Base-by-base conservation (phyloP, 2,329 filamentous ascomycete genomes). In the Cadophora malorum region DNA sequence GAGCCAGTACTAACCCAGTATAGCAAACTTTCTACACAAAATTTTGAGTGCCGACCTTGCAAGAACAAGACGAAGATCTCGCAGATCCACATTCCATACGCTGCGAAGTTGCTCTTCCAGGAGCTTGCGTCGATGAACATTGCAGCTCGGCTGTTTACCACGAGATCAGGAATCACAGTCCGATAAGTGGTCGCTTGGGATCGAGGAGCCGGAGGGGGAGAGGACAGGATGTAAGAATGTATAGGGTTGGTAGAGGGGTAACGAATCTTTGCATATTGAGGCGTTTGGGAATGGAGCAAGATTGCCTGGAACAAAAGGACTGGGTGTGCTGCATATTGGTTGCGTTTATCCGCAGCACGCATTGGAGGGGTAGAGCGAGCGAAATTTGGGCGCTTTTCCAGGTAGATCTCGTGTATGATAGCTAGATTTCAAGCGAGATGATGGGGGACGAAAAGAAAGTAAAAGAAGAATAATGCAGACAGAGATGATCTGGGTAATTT, bases 1-100 rank as follows among this genome's bases (percentile, higher is more conserved):
- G 8, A 3, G 52, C 41, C 67, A 64, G 14, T 72, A 67, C 80
- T 83, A 76, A 84, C 78, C 71, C 68, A 41, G 60, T 28, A 68
- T 73, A 96, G 93, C 56, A 96, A 96, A 84, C 87, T 99, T 69
- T 95, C 94, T 76, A 97, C 97, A 81, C 93, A 96, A 77, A 93
- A 93, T 33, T 98, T 98, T 79, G 95, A 98, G 81, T 99, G 96
- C 81, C 89, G 96, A 66, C 93, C 96, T 41, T 99, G 96, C 87
- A 96, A 96, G 84, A 99, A 99, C 86, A 98, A 98, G 87, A 97
- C 95, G 71, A 94, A 93, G 83, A 98, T 99, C 79, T 96, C 95
- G 5, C 96, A 99, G 81, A 91, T 99, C 66, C 93, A 98, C 79
- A 97, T 99, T 72, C 96, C 96, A 0, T 99, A 99, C 79, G 96